Base-by-base conservation (phyloP, 108 stramenopile species). In the Nitzschia sp. region DNA sequence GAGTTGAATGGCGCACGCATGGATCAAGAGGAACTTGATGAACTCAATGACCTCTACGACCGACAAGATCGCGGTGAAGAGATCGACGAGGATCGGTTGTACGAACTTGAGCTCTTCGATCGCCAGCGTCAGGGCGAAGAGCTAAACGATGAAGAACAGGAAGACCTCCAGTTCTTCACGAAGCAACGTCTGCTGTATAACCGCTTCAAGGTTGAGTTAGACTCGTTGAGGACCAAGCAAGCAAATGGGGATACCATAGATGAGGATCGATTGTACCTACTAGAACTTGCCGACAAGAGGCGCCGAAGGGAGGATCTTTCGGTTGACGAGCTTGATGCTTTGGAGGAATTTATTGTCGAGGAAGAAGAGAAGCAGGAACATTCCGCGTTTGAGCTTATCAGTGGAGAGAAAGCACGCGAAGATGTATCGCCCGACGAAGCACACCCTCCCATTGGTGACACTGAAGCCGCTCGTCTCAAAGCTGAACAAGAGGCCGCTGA, bases 101-200 rank as follows among this genome's bases (percentile, higher is more conserved):
- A 51, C 32, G 63, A 75, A 23, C 64, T 75, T 2, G 66, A 75
- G 19, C 42, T 66, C 15, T 64, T 75, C 23, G 64, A 65, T n/a
- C 46, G 74, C 1, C 35, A 68, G 2, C 65, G 66, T 5, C 32
- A 59, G 30, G 75, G 68, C 1, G 75, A 70, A 55, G 46, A 54
- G 54, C 34, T 76, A 23, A 64, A 27, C 30, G 51, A 55, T 2
- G 67, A 69, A 18, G 74, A 75, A 54, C 35, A 59, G 1, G 51
- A 59, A 6, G 69, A 70, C 30, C 23, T 70, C 19, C 45, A 27
- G 18, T 60, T n/a, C 19, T 35, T 70, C 25, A 42, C 11, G 61
- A 46, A 26, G 1, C 38, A 42, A 26, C 35, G 61, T 5, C 24
- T 45, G 24, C 32, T 62, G 42, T 62, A 26, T 27, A 42, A 18